Percentiles rank a stretch among this genome's conserved stretches.
These are phyloP conservation scores for Calonectria leucothoes DNA, from an alignment of 2,329 filamentous ascomycete species.

Conservation along the genomic window DNA sequence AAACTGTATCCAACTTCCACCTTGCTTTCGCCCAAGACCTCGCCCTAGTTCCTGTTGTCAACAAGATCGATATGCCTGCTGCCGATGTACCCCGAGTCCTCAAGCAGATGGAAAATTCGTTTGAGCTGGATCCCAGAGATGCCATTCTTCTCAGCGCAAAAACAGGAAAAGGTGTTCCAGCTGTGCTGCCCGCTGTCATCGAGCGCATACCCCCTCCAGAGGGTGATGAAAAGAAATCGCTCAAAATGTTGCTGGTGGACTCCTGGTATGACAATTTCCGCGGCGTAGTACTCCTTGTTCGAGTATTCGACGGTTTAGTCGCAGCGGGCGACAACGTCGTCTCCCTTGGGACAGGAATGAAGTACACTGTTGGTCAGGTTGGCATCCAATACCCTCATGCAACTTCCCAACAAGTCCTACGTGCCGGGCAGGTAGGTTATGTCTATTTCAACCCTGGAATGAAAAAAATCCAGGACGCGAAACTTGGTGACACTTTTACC, in stretches of 20 bases:
- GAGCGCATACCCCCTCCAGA: conserved; percentile 84
- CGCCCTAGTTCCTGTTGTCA: conserved; percentile 88
- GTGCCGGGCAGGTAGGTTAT: conserved; percentile 95
- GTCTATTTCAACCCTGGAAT: conserved; percentile 98
- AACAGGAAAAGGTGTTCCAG: conserved; percentile 87
- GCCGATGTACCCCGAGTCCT: conserved; percentile 89
- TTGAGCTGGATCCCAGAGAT: conserved; percentile 85
- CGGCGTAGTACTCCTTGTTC: conserved; percentile 90
- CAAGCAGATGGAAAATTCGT: conserved; percentile 85
- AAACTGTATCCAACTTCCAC: conserved; percentile 99
- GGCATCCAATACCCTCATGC: conserved; percentile 95
- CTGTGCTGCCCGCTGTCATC: conserved; percentile 87
- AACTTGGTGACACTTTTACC: conserved; percentile 96
- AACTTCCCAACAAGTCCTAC: conserved; percentile 81
- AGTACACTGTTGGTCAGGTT: conserved; percentile 95
- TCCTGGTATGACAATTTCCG: conserved; percentile 99
- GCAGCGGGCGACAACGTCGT: conserved; percentile 86
- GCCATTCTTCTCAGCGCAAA: conserved; percentile 86
- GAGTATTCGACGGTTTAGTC: conserved; percentile 90
- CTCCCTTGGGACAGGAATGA: conserved; percentile 87
- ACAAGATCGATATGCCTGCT: conserved; percentile 94
- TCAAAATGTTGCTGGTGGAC: conserved; percentile 91
- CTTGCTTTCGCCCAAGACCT: conserved; percentile 94
- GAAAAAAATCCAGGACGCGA: conserved; percentile 95
- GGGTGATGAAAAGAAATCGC: conserved; percentile 77